phyloP scores from a whole-genome alignment of 768 basidiomycete species.

The Amanita brunnescens region DNA sequence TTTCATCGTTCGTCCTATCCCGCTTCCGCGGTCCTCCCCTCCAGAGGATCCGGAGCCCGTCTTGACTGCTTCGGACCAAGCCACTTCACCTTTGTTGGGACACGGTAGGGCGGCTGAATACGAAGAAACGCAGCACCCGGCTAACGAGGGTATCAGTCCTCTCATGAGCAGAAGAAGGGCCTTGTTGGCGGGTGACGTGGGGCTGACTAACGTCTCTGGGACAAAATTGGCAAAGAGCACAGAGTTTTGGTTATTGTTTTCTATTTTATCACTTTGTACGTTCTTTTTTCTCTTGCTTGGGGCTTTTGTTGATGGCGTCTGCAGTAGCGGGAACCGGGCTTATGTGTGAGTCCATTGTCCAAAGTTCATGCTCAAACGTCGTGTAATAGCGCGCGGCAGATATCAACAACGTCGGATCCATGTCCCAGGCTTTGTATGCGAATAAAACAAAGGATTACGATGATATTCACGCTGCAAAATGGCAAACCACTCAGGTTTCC shows the following conservation, averaged over 20 bases:
- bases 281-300: slow-evolving; percentile 1
- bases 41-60: not conserved
- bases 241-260: slow-evolving; percentile 62
- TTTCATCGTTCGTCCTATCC: slow-evolving; percentile 63
- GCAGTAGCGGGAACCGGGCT: slow-evolving; percentile 68
- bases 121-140: not conserved
- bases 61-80: not conserved
- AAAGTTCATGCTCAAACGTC: not conserved
- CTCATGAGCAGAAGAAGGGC: slow-evolving; percentile 4
- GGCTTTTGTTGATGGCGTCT: slow-evolving; percentile 2
- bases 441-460: slow-evolving; percentile 55
- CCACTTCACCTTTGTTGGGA: slow-evolving; percentile 2
- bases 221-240: slow-evolving; percentile 36
- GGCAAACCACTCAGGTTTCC: slow-evolving; percentile 84
- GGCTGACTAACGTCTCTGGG: slow-evolving; percentile 44
- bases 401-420: slow-evolving; percentile 83
- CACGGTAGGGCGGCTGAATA: slow-evolving; percentile 2
- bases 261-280: slow-evolving; percentile 52
- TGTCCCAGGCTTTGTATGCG: slow-evolving; percentile 45
- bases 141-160: not conserved
- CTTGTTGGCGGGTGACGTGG: slow-evolving; percentile 14
- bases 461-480: slow-evolving; percentile 54
- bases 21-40: slow-evolving; percentile 29
- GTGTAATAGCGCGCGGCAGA: slow-evolving; percentile 27
- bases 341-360: slow-evolving; percentile 52